Evolutionary conservation across 2,329 filamentous ascomycete species (phyloP).

Genomic region (Chaetomium olivaceum): DNA sequence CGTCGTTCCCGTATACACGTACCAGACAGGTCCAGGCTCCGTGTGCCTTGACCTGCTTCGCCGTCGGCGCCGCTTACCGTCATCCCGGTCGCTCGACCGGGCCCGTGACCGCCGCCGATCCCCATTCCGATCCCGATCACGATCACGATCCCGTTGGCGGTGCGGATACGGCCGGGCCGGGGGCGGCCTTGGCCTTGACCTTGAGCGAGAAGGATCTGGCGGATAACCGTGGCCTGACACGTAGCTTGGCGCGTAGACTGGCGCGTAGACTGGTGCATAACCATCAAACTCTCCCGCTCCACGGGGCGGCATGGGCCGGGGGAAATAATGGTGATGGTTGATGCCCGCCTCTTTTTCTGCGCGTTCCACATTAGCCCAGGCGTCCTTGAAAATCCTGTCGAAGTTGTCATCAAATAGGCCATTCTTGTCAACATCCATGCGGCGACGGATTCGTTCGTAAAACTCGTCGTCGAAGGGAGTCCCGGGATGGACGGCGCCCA

Average conservation of each 20-base stretch:
- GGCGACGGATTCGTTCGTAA: neutral
- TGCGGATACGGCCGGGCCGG: neutral
- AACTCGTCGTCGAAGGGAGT: neutral
- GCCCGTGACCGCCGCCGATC: neutral
- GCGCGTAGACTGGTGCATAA: neutral
- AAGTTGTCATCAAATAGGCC: neutral
- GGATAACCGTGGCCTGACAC: neutral
- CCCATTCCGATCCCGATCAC: too few species aligned
- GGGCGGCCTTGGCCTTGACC: neutral
- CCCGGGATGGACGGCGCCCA: neutral
- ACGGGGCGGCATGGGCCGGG: neutral
- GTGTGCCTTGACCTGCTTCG: neutral
- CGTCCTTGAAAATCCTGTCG: neutral
- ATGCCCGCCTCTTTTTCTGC: neutral
- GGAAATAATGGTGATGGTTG: neutral
- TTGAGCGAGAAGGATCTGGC: neutral
- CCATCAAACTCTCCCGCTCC: neutral
- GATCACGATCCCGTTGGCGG: neutral
- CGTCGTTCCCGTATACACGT: slow-evolving; percentile 4
- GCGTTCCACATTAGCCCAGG: neutral
- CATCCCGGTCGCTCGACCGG: neutral
- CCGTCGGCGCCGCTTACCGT: neutral
- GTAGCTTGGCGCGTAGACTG: neutral
- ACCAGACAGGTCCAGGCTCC: neutral
- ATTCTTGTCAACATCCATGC: neutral